phyloP scores from a whole-genome alignment of 1,139 yeast species.

The Torulaspora pretoriensis region DNA sequence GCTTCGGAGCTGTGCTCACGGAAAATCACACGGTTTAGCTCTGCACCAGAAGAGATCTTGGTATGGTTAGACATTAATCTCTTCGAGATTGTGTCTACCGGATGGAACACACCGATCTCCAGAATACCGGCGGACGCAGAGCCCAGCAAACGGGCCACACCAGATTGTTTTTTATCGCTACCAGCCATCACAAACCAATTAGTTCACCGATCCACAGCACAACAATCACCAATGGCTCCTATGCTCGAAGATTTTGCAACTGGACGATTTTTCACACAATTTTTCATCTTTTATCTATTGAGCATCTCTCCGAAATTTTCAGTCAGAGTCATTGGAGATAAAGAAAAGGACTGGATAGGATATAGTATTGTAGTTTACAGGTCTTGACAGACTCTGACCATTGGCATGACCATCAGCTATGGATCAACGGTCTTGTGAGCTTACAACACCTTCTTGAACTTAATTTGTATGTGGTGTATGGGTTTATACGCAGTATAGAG shows the following conservation, averaged over 20 bases:
- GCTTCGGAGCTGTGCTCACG: conserved; percentile 74
- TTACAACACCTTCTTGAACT: background rate
- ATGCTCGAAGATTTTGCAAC: background rate
- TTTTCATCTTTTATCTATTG: background rate
- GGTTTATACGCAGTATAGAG: background rate
- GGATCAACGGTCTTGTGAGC: background rate
- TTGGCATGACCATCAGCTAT: background rate
- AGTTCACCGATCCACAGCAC: conserved; percentile 29
- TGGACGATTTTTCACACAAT: background rate
- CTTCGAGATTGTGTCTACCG: conserved; percentile 96
- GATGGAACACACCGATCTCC: conserved; percentile 96
- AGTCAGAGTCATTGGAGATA: too few species aligned
- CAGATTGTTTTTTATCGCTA: conserved; percentile 82
- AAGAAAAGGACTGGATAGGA: too few species aligned
- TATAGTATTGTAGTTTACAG: too few species aligned
- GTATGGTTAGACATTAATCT: conserved; percentile 95
- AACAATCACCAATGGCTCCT: background rate
- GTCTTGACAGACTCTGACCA: too few species aligned
- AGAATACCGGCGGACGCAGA: conserved; percentile 97
- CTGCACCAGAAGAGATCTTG: conserved; percentile 54
- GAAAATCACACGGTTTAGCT: conserved; percentile 82
- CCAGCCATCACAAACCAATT: conserved; percentile 41
- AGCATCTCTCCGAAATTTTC: background rate
- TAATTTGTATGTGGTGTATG: background rate
- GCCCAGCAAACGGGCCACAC: conserved; percentile 85